Evolutionary conservation across 352 stramenopile species (phyloP).

Genomic region (Phytophthora cajani): DNA sequence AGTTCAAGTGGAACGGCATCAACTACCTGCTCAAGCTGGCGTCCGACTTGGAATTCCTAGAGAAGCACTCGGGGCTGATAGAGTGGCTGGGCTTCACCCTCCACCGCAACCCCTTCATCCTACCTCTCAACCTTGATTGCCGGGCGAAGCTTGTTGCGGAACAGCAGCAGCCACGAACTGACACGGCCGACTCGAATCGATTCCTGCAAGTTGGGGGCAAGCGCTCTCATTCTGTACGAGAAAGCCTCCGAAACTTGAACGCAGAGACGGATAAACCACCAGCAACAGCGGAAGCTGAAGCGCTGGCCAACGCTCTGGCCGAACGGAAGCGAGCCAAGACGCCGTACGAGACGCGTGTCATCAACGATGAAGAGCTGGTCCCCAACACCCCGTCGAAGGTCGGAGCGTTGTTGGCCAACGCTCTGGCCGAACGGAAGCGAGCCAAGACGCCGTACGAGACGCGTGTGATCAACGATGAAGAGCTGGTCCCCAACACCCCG

Average conservation of each 20-base stretch:
- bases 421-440: conserved; percentile 58
- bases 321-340: conserved; percentile 75
- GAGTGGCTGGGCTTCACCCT: conserved; percentile 90
- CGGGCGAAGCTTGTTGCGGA: conserved; percentile 32
- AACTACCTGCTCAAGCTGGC: conserved; percentile 94
- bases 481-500: conserved; percentile 55
- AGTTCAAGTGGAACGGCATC: conserved; percentile 90
- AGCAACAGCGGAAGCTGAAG: conserved; percentile 27
- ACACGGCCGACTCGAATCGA: conserved; percentile 33
- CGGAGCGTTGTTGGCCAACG: conserved; percentile 13
- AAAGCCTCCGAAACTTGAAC: conserved; percentile 8
- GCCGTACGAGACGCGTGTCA: conserved; percentile 82
- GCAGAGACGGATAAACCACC: conserved; percentile 2
- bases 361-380: conserved; percentile 88
- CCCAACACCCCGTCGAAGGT: conserved; percentile 29
- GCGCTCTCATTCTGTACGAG: conserved; percentile 21
- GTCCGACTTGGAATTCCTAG: conserved; percentile 90
- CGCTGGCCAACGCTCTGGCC: conserved; percentile 30
- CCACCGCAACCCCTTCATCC: conserved; percentile 88
- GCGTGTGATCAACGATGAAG: conserved; percentile 86
- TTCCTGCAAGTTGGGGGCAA: conserved; percentile 78
- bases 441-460: conserved; percentile 86
- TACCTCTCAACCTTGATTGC: conserved; percentile 82
- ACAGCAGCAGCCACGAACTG: neutral
- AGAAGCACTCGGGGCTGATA: conserved; percentile 73